A percentile compares a stretch with the other conserved stretches of the same genome.
Evolutionary conservation across 768 basidiomycete genomes (phyloP).

Genomic region (Kwoniella sp.): DNA sequence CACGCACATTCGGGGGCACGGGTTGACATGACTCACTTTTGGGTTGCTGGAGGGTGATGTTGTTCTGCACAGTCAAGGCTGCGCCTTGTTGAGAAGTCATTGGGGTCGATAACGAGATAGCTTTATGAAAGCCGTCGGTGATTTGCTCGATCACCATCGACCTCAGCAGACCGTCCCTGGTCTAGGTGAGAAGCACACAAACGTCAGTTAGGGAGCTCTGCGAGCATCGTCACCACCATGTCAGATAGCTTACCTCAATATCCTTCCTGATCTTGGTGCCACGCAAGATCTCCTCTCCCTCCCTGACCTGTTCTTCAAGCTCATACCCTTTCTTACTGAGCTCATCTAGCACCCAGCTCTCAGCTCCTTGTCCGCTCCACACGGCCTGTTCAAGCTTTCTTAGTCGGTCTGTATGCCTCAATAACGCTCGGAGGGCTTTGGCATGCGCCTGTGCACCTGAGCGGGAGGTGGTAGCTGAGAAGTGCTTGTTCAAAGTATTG

Average conservation of each 20-base stretch:
- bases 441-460: constrained; percentile 27
- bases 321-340: constrained; percentile 23
- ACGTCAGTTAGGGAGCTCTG: background rate
- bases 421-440: constrained; percentile 22
- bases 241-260: constrained; percentile 22
- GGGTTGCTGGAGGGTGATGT: constrained; percentile 22
- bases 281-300: constrained; percentile 26
- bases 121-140: constrained; percentile 31
- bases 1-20: background rate
- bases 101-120: constrained; percentile 25
- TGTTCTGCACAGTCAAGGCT: constrained; percentile 16
- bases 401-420: constrained; percentile 24
- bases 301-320: constrained; percentile 13
- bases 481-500: constrained; percentile 26
- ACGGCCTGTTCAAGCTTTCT: constrained; percentile 40
- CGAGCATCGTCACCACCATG: background rate
- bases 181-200: constrained; percentile 17
- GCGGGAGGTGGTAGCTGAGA: constrained; percentile 26
- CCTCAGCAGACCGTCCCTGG: constrained; percentile 20
- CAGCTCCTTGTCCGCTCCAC: constrained; percentile 40
- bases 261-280: constrained; percentile 28
- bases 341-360: constrained; percentile 39
- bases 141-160: constrained; percentile 41
- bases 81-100: background rate
- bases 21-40: constrained; percentile 17